phyloP scores from a whole-genome alignment of 768 basidiomycete genomes.

The Hemileccinum impolitum region DNA sequence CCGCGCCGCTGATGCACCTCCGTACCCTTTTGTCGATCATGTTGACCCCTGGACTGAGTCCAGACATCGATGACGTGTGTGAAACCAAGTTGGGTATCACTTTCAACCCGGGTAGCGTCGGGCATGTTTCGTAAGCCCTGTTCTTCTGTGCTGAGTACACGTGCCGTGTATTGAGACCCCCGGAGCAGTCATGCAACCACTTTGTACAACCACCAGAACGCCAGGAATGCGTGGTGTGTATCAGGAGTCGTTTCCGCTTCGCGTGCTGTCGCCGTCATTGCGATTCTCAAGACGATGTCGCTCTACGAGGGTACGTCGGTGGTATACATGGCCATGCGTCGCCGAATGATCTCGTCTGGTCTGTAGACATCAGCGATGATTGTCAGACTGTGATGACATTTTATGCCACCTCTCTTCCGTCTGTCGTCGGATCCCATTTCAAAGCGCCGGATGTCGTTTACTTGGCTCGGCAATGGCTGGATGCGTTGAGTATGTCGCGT shows the following conservation, averaged over 20 bases:
- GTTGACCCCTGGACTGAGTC: slow-evolving; percentile 66
- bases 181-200: slow-evolving; percentile 34
- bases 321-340: no score
- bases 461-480: slow-evolving; percentile 75
- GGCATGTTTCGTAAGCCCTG: slow-evolving; percentile 46
- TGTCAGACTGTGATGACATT: slow-evolving; percentile 77
- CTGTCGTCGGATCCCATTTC: slow-evolving; percentile 57
- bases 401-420: slow-evolving; percentile 70
- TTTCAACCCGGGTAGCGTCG: slow-evolving; percentile 39
- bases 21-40: slow-evolving; percentile 60
- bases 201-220: slow-evolving; percentile 35
- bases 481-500: slow-evolving; percentile 55
- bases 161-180: background rate
- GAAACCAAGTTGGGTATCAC: slow-evolving; percentile 50
- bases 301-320: slow-evolving; percentile 58
- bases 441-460: slow-evolving; percentile 67
- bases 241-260: slow-evolving; percentile 69
- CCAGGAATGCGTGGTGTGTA: slow-evolving; percentile 63
- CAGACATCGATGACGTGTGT: slow-evolving; percentile 69
- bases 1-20: slow-evolving; percentile 51
- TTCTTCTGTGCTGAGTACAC: background rate
- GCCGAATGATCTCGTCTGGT: background rate
- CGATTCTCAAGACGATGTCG: slow-evolving; percentile 68
- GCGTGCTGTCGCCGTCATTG: slow-evolving; percentile 62
- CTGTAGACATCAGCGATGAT: slow-evolving; percentile 60